Evolutionary conservation across 2,329 filamentous ascomycete genomes (phyloP), one percentile per base, ranked within the genome.

Genomic region (Atkinsonella hypoxylon): DNA sequence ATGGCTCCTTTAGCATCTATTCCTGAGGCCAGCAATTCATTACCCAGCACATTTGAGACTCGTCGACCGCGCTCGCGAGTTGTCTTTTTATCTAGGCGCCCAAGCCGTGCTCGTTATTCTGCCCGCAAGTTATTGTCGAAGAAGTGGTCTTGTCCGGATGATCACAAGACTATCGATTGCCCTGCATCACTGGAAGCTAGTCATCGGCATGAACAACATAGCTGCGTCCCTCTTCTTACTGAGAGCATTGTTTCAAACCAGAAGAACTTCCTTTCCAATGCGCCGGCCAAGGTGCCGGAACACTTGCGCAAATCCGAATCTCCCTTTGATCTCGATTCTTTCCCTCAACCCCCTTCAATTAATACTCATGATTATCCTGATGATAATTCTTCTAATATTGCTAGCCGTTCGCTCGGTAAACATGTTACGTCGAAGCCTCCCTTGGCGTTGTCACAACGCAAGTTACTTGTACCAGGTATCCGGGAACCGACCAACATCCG

Each of bases 1-100:
- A 68, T 69, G 65, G 56, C 55, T 55, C 50, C 55, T 31, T 48
- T 59, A 56, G 56, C 61, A 58, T 61, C 62, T 55, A 63, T 62
- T 42, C 52, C 57, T 20, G 57, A 61, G 49, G 54, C 55, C 51
- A 52, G 54, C 51, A 43, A 57, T 51, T 51, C 51, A 34, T 50
- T 57, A 50, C 51, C 54, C n/a, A 52, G 55, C 41, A 53, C 53
- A 15, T 54, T 43, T 41, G 56, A 46, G 47, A 49, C 49, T 26
- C 51, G 48, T 34, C 51, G 56, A 12, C 57, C 59, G 6, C 56
- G 61, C 31, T 60, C 62, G 3, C 64, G 61, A 45, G 57, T 59
- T 22, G 32, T 63, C 40, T 53, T 62, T 39, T 31, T 60, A 9
- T 58, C 64, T 34, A 57, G 60, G 20, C 58, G 58, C 11, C 54